Base-by-base conservation (phyloP, 2,329 filamentous ascomycete species). In the Penicillium sclerotiorum region DNA sequence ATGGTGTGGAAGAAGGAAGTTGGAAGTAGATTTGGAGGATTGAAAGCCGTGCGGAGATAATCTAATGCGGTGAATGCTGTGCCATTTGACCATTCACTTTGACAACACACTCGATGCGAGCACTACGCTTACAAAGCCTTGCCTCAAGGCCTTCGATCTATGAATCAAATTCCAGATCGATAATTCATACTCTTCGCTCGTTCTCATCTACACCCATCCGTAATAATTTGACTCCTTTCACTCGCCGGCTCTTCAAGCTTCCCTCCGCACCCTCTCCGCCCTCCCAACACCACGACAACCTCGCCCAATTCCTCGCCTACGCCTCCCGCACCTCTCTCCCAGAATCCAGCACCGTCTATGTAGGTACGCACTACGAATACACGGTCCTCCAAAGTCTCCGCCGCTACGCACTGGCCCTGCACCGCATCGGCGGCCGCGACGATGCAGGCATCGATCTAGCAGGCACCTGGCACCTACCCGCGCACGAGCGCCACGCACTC, bases 281-380 rank as follows among this genome's bases (percentile, higher is more conserved):
- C 15, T 67, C 69, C 13, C 58, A 63, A 45, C 58, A 68, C 21
- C 70, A 74, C 59, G 50, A 67, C 56, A 62, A 70, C 51, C 64
- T 77, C 23, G 33, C 62, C 1, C 69, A 68, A 9, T 77, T 76
- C 58, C 66, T 75, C 50, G 53, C 64, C 45, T 66, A 77, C 57
- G 71, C 74, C n/a, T 41, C 62, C 4, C 68, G 68, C 35, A 72
- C 62, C 7, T 57, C 60, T 13, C 70, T 76, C 17, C 64, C 69
- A 8, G 48, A 59, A 17, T 61, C 56, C 12, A 75, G 68, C 50
- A 73, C 74, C 1, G 67, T 70, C 45, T 74, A 74, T 54, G 60
- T 73, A 35, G 76, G 76, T 41, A 77, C 74, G 3, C 63, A 70
- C 49, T 78, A 78, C 62, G 76, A 78, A 60, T 77, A 77, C 52